A percentile compares a stretch with the other conserved stretches of the same genome.
phyloP scores from a whole-genome alignment of 495 filamentous ascomycete genomes.

The Penicillium maclennaniae region DNA sequence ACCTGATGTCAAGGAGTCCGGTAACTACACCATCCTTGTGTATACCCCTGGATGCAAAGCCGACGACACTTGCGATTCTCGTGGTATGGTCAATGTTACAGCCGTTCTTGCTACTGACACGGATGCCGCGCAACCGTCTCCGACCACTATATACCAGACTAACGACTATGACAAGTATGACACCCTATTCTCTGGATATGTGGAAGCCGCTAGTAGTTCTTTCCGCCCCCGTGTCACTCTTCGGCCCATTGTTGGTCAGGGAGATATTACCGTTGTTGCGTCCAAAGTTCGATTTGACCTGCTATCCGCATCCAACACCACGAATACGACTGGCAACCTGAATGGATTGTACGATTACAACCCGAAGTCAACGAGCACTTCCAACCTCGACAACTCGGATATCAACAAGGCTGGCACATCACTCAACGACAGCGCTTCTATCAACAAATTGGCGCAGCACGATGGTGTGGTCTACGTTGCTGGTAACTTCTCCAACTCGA shows the following conservation, averaged over 20 bases:
- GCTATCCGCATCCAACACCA: slow-evolving; percentile 50
- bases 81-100: slow-evolving; percentile 78
- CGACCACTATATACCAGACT: slow-evolving; percentile 69
- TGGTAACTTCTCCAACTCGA: slow-evolving; percentile 74
- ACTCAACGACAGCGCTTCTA: slow-evolving; percentile 59
- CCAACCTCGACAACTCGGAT: slow-evolving; percentile 64
- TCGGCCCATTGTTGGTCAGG: slow-evolving; percentile 61
- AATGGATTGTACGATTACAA: slow-evolving; percentile 93
- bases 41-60: slow-evolving; percentile 87
- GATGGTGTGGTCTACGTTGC: slow-evolving; percentile 67
- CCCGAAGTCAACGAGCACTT: slow-evolving; percentile 53
- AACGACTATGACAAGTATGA: slow-evolving; percentile 96
- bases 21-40: slow-evolving; percentile 81
- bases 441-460: slow-evolving; percentile 58
- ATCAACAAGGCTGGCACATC: slow-evolving; percentile 69
- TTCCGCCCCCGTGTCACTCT: slow-evolving; percentile 84
- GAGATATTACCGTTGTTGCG: slow-evolving; percentile 74
- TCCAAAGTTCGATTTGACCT: slow-evolving; percentile 77
- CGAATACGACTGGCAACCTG: slow-evolving; percentile 48
- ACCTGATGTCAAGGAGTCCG: slow-evolving; percentile 83
- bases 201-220: slow-evolving; percentile 67
- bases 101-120: slow-evolving; percentile 59
- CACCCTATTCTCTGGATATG: slow-evolving; percentile 74
- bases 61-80: slow-evolving; percentile 68
- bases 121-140: slow-evolving; percentile 31